phyloP scores from a whole-genome alignment of 495 filamentous ascomycete species.

The Hypoxylon lienhwacheense region DNA sequence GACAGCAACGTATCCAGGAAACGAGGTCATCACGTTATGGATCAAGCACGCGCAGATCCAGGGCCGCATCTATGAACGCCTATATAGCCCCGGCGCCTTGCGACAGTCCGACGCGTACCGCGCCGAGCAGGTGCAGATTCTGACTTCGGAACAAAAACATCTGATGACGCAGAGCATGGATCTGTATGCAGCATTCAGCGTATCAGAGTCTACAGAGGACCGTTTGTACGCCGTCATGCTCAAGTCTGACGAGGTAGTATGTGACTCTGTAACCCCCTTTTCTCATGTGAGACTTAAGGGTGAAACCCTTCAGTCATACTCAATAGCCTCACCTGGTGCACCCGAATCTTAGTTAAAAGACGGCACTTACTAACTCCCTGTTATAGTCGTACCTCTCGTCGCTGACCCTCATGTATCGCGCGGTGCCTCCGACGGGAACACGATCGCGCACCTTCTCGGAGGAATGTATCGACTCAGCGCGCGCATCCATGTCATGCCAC shows the following conservation, averaged over 20 bases:
- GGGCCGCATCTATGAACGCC: conserved; percentile 58
- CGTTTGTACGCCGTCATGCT: conserved; percentile 52
- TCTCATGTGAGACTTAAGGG: background rate
- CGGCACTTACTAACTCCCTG: background rate
- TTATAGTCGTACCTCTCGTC: conserved; percentile 50
- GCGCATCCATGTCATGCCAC: conserved; percentile 57
- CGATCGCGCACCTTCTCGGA: conserved; percentile 53
- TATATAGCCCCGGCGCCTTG: conserved; percentile 64
- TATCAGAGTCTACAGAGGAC: conserved; percentile 28
- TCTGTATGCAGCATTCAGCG: conserved; percentile 27
- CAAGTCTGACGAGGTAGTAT: conserved; percentile 54
- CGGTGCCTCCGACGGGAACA: conserved; percentile 52
- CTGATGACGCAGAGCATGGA: conserved; percentile 33
- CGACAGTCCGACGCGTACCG: conserved; percentile 51
- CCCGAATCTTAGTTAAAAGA: too few species aligned
- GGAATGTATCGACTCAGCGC: conserved; percentile 63
- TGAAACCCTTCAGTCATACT: too few species aligned
- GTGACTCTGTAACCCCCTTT: background rate
- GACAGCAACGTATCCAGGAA: conserved; percentile 39
- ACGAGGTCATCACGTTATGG: conserved; percentile 50
- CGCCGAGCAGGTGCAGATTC: conserved; percentile 38
- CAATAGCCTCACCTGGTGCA: too few species aligned
- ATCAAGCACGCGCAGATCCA: conserved; percentile 58
- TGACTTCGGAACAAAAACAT: conserved; percentile 31
- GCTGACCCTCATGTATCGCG: conserved; percentile 63